phyloP scores from a whole-genome alignment of 331 rosid genomes.

The Arachis monticola region DNA sequence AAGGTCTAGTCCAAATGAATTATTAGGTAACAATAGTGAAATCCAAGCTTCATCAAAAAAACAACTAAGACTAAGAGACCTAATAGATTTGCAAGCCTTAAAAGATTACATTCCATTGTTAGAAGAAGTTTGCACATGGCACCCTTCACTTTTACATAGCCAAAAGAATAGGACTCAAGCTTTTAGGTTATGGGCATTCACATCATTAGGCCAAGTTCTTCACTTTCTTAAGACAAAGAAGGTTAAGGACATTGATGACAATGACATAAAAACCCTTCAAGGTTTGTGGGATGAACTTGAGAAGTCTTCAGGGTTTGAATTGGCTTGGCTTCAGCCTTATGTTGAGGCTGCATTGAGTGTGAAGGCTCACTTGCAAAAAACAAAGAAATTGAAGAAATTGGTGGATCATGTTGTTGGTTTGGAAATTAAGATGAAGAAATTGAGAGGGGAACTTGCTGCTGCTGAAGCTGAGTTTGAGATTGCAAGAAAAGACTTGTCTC shows the following conservation, averaged over 20 bases:
- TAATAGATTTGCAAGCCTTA: slow-evolving; percentile 36
- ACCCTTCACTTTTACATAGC: slow-evolving; percentile 34
- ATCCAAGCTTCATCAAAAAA: not conserved
- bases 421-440: slow-evolving; percentile 44
- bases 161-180: slow-evolving; percentile 13
- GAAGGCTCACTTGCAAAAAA: slow-evolving; percentile 36
- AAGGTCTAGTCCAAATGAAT: slow-evolving; percentile 34
- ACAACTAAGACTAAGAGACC: slow-evolving; percentile 26
- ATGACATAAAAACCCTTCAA: slow-evolving; percentile 19
- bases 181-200: slow-evolving; percentile 47
- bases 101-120: slow-evolving; percentile 38
- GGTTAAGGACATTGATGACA: slow-evolving; percentile 41
- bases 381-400: slow-evolving; percentile 25
- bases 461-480: slow-evolving; percentile 37
- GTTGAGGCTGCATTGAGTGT: slow-evolving; percentile 46
- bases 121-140: slow-evolving; percentile 48
- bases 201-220: slow-evolving; percentile 44
- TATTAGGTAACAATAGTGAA: not conserved
- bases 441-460: slow-evolving; percentile 39
- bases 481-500: slow-evolving; percentile 32
- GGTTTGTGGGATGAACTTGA: slow-evolving; percentile 48
- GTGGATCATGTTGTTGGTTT: slow-evolving; percentile 39
- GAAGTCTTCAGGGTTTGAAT: slow-evolving; percentile 45
- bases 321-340: slow-evolving; percentile 49
- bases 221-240: slow-evolving; percentile 43